A percentile compares a stretch with the other conserved stretches of the same genome.
Conservation (phyloP, 1,284 basidiomycete species). For the Cutaneotrichosporon sp. region DNA sequence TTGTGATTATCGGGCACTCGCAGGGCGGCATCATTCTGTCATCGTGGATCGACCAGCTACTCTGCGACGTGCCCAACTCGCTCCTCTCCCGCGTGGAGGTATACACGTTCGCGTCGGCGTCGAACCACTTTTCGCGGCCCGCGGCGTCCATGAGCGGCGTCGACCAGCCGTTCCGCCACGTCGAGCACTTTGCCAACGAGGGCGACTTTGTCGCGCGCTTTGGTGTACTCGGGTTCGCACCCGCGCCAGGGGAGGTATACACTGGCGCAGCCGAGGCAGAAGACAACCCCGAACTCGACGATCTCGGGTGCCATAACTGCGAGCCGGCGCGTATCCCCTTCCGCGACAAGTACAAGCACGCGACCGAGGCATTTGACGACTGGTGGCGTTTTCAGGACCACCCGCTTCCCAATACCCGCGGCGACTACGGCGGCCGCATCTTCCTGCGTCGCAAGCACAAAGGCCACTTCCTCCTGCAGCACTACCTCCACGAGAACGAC, state of each 20-base stretch:
- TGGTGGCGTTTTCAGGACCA: not conserved
- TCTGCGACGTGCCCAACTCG: constrained; percentile 16
- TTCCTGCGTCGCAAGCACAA: constrained; percentile 25
- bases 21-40: constrained; percentile 39
- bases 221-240: constrained; percentile 18
- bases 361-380: not conserved
- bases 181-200: constrained; percentile 39
- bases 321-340: not conserved
- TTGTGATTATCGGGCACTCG: constrained; percentile 36
- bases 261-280: not conserved
- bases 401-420: constrained; percentile 16
- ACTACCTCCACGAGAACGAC: constrained; percentile 25
- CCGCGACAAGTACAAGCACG: not conserved
- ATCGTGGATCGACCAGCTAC: constrained; percentile 17
- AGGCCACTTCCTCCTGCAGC: constrained; percentile 28
- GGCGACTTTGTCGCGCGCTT: constrained; percentile 31
- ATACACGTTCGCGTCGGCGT: constrained; percentile 39
- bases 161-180: constrained; percentile 16
- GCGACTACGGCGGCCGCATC: constrained; percentile 31
- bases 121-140: constrained; percentile 35
- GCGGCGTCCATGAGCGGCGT: not conserved
- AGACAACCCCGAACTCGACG: not conserved
- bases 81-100: constrained; percentile 36
- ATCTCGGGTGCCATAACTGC: not conserved
- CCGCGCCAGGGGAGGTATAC: not conserved